Evolutionary conservation across 352 stramenopile genomes (phyloP).

Genomic region (Phytopythium boreale): DNA sequence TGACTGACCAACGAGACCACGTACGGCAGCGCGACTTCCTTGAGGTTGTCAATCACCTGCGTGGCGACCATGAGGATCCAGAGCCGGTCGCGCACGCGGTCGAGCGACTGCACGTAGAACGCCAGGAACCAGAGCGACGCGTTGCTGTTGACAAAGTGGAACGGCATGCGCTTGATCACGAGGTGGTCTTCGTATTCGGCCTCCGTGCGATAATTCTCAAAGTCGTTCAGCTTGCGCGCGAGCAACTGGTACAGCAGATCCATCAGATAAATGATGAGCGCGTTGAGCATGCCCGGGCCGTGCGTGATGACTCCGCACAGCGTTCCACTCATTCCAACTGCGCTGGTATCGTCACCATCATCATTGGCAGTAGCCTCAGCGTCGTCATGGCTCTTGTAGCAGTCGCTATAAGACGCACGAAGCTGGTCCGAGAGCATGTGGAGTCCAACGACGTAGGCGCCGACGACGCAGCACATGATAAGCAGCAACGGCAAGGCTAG

Average conservation of each 20-base stretch:
- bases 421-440: constrained; percentile 59
- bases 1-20: constrained; percentile 40
- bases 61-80: constrained; percentile 70
- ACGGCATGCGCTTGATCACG: constrained; percentile 73
- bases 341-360: neutral
- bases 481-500: constrained; percentile 50
- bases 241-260: constrained; percentile 66
- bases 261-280: constrained; percentile 60
- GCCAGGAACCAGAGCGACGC: constrained; percentile 66
- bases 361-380: neutral
- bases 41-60: constrained; percentile 67
- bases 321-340: neutral
- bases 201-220: constrained; percentile 70
- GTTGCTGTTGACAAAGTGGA: constrained; percentile 79
- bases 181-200: constrained; percentile 65
- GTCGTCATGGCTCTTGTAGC: constrained; percentile 13
- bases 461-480: constrained; percentile 55
- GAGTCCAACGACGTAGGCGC: constrained; percentile 49
- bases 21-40: constrained; percentile 58
- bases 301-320: constrained; percentile 42
- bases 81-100: constrained; percentile 54
- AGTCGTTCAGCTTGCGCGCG: constrained; percentile 57
- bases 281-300: constrained; percentile 60
- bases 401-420: constrained; percentile 31
- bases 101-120: constrained; percentile 55